phyloP scores from a whole-genome alignment of 371 early-diverging fungal genomes.

The Entomophthora muscae region DNA sequence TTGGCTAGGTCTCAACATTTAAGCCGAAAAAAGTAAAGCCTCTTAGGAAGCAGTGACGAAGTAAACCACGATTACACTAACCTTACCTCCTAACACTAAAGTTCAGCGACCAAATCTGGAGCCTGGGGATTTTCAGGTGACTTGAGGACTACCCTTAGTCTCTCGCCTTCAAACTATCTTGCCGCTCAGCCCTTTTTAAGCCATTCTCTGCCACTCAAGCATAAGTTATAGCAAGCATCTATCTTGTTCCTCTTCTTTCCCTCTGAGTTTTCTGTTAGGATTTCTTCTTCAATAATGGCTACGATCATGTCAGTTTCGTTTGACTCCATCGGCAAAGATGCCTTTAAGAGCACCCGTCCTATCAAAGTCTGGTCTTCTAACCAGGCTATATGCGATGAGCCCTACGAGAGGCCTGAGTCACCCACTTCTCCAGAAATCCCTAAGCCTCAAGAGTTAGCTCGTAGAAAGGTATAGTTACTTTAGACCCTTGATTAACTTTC shows the following conservation, averaged over 20 bases:
- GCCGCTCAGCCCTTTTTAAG: neutral
- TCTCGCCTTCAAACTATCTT: neutral
- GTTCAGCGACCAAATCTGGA: neutral
- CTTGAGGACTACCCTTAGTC: neutral
- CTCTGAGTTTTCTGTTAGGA: neutral
- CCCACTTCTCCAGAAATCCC: constrained; percentile 6
- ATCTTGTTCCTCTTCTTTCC: neutral
- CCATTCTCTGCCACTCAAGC: neutral
- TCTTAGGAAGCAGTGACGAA: neutral
- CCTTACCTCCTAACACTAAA: neutral
- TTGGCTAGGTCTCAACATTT: neutral
- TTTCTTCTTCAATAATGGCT: neutral
- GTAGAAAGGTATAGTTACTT: neutral
- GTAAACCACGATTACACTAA: neutral
- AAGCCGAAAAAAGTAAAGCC: neutral
- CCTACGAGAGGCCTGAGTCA: neutral
- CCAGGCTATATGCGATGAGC: constrained; percentile 4
- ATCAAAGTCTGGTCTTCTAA: constrained; percentile 6
- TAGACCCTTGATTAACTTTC: neutral
- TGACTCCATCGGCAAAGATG: neutral
- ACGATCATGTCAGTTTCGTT: neutral
- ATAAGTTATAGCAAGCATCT: neutral
- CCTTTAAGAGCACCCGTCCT: neutral
- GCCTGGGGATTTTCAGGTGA: neutral
- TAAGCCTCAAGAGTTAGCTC: neutral